Evolutionary conservation across 78 protist species (phyloP), one percentile per base, ranked within the genome.

Genomic region (Dictyostelium intermedium): DNA sequence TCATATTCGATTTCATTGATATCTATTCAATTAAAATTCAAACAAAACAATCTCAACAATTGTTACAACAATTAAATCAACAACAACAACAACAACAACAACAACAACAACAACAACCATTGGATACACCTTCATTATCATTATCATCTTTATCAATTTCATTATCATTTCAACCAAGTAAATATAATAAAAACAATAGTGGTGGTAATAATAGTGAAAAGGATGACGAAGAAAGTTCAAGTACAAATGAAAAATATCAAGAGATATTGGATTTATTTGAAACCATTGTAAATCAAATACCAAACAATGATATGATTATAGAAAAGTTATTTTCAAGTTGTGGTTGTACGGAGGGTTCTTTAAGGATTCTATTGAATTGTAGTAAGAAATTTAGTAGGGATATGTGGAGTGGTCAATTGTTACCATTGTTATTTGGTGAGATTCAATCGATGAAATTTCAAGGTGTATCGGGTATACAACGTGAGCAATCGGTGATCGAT

Each of bases 401-500:
- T 23, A 77, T 47, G n/a, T 77, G 83, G 83, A 35, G 30, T 18
- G 5, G 14, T 1, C 27, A n/a, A 41, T 41, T 77, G 18, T 41
- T 77, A n/a, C 83, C 83, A 32, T 39, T 41, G 6, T 47, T 77
- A 18, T 37, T 14, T 5, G 35, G 10, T 25, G 41, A 41, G 25
- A 77, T 77, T 25, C 41, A 41, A 5, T 1, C 11, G 3, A 77
- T 77, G 83, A 77, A 41, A 41, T 41, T 77, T 9, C 83, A 77
- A 77, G 83, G 83, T 77, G 83, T 77, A n/a, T 41, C 63, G 16
- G 83, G 83, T n/a, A 77, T 77, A 13, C 83, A 77, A 77, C 23
- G 37, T 25, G 83, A 77, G 25, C 83, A 77, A 41, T 6, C 83
- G 0, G 83, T 77, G 0, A 41, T 77, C n/a, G 83, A 77, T 41